These are phyloP conservation scores for Coemansia sp. DNA, from an alignment of 192 early-diverging fungal genomes.

Conservation along the genomic window DNA sequence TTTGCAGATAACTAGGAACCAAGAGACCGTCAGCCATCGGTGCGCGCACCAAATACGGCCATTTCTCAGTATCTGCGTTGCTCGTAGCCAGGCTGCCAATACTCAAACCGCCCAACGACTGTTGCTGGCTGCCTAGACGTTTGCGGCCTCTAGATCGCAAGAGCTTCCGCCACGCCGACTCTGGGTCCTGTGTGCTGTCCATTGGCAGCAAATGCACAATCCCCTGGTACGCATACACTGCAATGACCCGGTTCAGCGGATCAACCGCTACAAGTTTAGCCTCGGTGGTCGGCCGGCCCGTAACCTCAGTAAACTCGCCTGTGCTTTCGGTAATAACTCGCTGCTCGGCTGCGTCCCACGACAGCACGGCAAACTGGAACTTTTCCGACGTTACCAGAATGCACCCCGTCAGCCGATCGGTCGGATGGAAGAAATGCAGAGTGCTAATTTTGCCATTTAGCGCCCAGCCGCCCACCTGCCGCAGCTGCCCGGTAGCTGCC, in stretches of 20 bases:
- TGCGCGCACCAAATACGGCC: slow-evolving; percentile 34
- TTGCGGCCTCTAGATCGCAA: background rate
- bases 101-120: too few relatives aligned
- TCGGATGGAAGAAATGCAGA: slow-evolving; percentile 45
- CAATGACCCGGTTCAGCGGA: slow-evolving; percentile 55
- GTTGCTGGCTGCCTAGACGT: background rate
- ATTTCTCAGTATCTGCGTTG: background rate
- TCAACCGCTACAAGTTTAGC: slow-evolving; percentile 61
- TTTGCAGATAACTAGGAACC: slow-evolving; percentile 21
- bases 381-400: slow-evolving; percentile 69
- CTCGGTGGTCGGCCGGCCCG: slow-evolving; percentile 57
- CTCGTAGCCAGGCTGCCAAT: background rate
- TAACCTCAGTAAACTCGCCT: slow-evolving; percentile 61
- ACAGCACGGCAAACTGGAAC: slow-evolving; percentile 68
- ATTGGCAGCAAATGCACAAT: slow-evolving; percentile 66
- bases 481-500: slow-evolving; percentile 37
- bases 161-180: slow-evolving; percentile 11
- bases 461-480: slow-evolving; percentile 57
- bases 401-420: slow-evolving; percentile 56
- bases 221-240: slow-evolving; percentile 67
- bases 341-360: slow-evolving; percentile 57
- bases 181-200: slow-evolving; percentile 5
- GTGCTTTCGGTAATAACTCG: slow-evolving; percentile 64
- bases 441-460: slow-evolving; percentile 70
- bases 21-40: slow-evolving; percentile 13